Evolutionary conservation across 768 basidiomycete genomes (phyloP), one percentile per base, ranked within the genome.

Genomic region (Suillus subluteus): DNA sequence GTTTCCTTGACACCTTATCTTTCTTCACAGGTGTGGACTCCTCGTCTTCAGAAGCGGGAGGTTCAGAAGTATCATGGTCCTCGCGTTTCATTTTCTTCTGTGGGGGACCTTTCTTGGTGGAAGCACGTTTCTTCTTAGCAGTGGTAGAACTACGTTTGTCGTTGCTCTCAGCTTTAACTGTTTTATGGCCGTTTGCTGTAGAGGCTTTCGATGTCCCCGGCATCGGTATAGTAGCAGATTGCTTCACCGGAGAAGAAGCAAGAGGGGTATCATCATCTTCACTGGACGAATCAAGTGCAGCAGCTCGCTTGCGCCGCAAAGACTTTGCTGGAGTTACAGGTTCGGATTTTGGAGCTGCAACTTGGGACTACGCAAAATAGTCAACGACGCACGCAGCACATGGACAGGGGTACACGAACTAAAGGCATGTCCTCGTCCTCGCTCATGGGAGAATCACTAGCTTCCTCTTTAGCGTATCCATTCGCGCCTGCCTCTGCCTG

Each of bases 371-470:
- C 48, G 54, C 40, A 63, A 81, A 69, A 61, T 32, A 76, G 69
- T 73, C 74, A 64, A 68, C 73, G 71, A 70, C 32, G 41, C 3
- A 61, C 8, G 41, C 72, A 68, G 44, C 16, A 58, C 23, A 37
- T 32, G 26, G 32, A 35, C 30, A 46, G 59, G 54, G 21, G 66
- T 35, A 65, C 68, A 81, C 86, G 70, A 76, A 94, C 92, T 75
- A 92, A 81, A 55, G 91, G 91, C 77, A 87, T 77, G 71, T 92
- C 89, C 56, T 89, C 88, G 62, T 87, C 90, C 66, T 91, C 90
- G 68, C 89, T 91, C 84, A 89, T 85, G 32, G 83, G 80, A 62
- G 79, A 81, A 72, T 79, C 78, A 16, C 75, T 78, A 65, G 81
- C 78, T 65, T 80, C 78, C 30, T 76, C 77, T 32, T 80, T 80